phyloP scores from a whole-genome alignment of 345 rosid species.

The Eucalyptus tenuipes region DNA sequence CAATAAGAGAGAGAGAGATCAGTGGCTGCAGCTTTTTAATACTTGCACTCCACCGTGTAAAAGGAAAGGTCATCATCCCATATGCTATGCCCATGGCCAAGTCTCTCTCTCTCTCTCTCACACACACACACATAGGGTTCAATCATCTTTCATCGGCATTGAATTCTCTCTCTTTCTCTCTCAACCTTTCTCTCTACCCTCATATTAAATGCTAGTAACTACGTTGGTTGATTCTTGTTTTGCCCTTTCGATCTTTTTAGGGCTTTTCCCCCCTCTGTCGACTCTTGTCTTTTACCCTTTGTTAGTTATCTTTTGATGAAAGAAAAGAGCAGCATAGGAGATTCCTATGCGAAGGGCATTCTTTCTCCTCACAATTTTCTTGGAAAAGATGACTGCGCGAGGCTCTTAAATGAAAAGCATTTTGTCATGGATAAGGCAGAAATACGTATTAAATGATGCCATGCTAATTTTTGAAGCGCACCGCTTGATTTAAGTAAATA shows the following conservation, averaged over 20 bases:
- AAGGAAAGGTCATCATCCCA: conserved; percentile 3
- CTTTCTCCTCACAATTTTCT: background rate
- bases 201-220: background rate
- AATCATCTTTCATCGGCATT: background rate
- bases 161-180: background rate
- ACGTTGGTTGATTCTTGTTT: background rate
- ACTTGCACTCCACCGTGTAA: conserved; percentile 28
- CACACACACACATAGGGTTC: background rate
- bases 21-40: conserved; percentile 23
- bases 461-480: background rate
- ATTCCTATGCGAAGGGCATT: background rate
- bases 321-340: background rate
- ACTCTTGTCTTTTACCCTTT: background rate
- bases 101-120: background rate
- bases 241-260: background rate
- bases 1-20: background rate
- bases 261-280: background rate
- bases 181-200: background rate
- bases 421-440: background rate
- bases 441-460: background rate
- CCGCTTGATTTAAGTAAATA: background rate
- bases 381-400: background rate
- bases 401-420: background rate
- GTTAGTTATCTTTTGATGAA: background rate
- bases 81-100: background rate